Percentiles rank a stretch among this genome's conserved stretches.
These are phyloP conservation scores for Backusella westeae DNA, from an alignment of 192 early-diverging fungal genomes.

Conservation along the genomic window DNA sequence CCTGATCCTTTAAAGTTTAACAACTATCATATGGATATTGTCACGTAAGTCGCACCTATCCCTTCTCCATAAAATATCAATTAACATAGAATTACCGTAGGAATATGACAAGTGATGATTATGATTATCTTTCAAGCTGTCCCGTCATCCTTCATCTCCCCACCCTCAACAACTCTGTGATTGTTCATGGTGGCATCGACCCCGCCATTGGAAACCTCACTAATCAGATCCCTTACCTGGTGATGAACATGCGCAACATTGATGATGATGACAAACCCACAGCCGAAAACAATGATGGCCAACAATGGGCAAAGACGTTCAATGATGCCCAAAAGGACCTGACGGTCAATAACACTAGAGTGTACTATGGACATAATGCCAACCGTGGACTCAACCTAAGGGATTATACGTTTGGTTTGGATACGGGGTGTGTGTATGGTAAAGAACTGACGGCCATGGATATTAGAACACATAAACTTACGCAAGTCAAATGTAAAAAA, in stretches of 20 bases:
- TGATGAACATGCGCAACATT: slow-evolving; percentile 62
- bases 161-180: slow-evolving; percentile 40
- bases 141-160: slow-evolving; percentile 51
- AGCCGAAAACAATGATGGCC: slow-evolving; percentile 30
- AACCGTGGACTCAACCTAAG: slow-evolving; percentile 53
- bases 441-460: slow-evolving; percentile 56
- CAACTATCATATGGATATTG: slow-evolving; percentile 29
- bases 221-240: slow-evolving; percentile 54
- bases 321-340: slow-evolving; percentile 27
- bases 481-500: slow-evolving; percentile 25
- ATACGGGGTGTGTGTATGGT: slow-evolving; percentile 71
- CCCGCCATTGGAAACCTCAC: slow-evolving; percentile 38
- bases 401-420: slow-evolving; percentile 57
- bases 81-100: background rate
- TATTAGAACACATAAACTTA: slow-evolving; percentile 15
- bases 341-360: slow-evolving; percentile 30
- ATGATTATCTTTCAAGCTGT: slow-evolving; percentile 49
- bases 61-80: too few species aligned
- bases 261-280: slow-evolving; percentile 37
- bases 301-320: slow-evolving; percentile 38
- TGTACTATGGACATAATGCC: slow-evolving; percentile 75
- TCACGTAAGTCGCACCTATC: slow-evolving; percentile 21
- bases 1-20: slow-evolving; percentile 31
- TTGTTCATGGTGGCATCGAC: slow-evolving; percentile 70
- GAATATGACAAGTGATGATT: slow-evolving; percentile 39